These are phyloP conservation scores for Fistulifera pelliculosa DNA, from an alignment of 108 stramenopile genomes.

Conservation along the genomic window DNA sequence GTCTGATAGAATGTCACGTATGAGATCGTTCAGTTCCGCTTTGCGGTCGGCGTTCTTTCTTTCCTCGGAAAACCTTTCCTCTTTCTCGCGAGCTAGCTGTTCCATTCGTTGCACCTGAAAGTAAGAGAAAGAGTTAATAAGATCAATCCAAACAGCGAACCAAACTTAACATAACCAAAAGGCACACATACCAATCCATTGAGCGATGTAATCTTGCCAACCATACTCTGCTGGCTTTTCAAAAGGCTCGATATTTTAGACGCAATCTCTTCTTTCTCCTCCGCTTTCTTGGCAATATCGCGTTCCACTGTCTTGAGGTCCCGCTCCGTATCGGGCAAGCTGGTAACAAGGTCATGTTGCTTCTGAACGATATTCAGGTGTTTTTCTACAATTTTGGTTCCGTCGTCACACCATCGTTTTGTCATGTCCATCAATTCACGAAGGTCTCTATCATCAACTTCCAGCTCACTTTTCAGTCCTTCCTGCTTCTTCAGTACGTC, in stretches of 20 bases:
- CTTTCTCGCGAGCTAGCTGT: constrained; percentile 43
- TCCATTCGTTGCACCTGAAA: constrained; percentile 34
- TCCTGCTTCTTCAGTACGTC: constrained; percentile 24
- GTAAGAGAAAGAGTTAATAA: background rate
- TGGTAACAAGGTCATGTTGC: constrained; percentile 24
- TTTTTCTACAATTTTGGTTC: constrained; percentile 26
- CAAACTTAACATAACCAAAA: background rate
- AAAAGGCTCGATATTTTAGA: constrained; percentile 1
- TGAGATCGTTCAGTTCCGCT: constrained; percentile 33
- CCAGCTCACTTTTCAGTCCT: constrained; percentile 9
- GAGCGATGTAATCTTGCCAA: too few species aligned
- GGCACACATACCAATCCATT: background rate
- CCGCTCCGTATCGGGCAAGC: constrained; percentile 24
- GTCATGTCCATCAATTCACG: constrained; percentile 41
- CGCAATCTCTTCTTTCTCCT: constrained; percentile 37
- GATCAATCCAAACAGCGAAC: background rate
- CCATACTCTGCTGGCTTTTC: background rate
- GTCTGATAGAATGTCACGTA: constrained; percentile 29
- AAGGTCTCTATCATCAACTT: constrained; percentile 29
- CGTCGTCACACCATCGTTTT: constrained; percentile 33
- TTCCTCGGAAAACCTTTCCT: constrained; percentile 53
- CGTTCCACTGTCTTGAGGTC: constrained; percentile 54
- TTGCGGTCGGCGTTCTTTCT: constrained; percentile 32
- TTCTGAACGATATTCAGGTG: constrained; percentile 43
- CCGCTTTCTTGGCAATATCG: constrained; percentile 31